Evolutionary conservation across 108 stramenopile genomes (phyloP).

Genomic region (Epithemia pelagica): DNA sequence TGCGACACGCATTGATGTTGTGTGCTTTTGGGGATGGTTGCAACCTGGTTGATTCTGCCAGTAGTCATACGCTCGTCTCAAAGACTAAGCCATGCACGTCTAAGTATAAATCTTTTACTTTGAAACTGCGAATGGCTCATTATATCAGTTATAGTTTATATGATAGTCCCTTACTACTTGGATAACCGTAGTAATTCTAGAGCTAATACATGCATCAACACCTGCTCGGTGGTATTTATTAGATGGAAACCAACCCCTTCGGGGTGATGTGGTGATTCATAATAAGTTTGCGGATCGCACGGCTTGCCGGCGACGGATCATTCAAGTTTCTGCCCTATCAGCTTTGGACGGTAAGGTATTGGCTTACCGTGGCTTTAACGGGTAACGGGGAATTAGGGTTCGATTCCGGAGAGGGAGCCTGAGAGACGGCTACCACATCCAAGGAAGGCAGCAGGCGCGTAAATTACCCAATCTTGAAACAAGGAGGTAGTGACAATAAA

Average conservation of each 20-base stretch:
- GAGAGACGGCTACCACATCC: conserved; percentile 98
- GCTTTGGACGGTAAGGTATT: conserved; percentile 96
- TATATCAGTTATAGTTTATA: conserved; percentile 99
- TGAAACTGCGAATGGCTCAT: conserved; percentile 96
- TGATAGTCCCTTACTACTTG: conserved; percentile 98
- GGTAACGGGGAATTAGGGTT: conserved; percentile 96
- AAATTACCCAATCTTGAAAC: conserved; percentile 98
- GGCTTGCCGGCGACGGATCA: conserved; percentile 82
- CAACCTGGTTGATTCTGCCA: too few relatives aligned
- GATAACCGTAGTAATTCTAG: conserved; percentile 98
- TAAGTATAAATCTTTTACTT: conserved; percentile 94
- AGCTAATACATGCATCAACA: conserved; percentile 95
- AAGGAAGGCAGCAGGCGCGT: conserved; percentile 97
- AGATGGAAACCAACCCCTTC: conserved; percentile 92
- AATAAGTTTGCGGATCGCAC: conserved; percentile 90
- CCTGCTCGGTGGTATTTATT: conserved; percentile 92
- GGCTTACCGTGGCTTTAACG: conserved; percentile 95
- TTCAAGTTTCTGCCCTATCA: conserved; percentile 97
- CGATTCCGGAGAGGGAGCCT: conserved; percentile 98
- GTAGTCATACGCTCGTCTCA: conserved; percentile 99
- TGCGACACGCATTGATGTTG: too few relatives aligned
- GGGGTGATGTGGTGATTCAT: conserved; percentile 92
- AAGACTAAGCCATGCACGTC: conserved; percentile 99
- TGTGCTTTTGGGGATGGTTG: too few relatives aligned
- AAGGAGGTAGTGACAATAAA: too few relatives aligned